Conservation (phyloP, 75 land plant genomes). For the Selaginella tamariscina region DNA sequence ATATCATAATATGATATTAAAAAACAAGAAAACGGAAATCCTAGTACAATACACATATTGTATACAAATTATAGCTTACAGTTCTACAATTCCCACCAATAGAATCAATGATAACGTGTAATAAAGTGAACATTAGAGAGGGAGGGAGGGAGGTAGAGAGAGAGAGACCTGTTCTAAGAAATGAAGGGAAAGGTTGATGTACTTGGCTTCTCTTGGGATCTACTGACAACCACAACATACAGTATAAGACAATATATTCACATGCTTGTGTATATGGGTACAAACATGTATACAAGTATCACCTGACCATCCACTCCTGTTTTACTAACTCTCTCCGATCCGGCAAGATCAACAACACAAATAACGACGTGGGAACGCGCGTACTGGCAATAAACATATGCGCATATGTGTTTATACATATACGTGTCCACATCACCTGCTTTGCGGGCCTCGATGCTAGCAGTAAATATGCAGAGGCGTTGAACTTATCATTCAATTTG, state of each 20-base stretch:
- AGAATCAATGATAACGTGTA: conserved; percentile 23
- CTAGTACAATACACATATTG: neutral
- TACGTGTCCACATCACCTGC: too few species aligned
- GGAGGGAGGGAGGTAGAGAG: neutral
- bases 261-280: neutral
- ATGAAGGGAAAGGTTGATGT: conserved; percentile 29
- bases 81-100: conserved; percentile 31
- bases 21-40: neutral
- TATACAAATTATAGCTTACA: conserved; percentile 16
- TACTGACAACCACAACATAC: too few species aligned
- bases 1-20: too few species aligned
- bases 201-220: conserved; percentile 28
- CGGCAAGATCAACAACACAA: too few species aligned
- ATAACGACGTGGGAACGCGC: too few species aligned
- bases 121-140: conserved; percentile 25
- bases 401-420: too few species aligned
- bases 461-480: conserved; percentile 33
- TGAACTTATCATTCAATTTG: conserved; percentile 28
- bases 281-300: neutral
- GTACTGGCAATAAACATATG: too few species aligned
- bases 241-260: neutral
- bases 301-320: conserved; percentile 32
- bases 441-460: too few species aligned
- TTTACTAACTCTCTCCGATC: conserved; percentile 29
- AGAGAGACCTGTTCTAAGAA: conserved; percentile 25